These are phyloP conservation scores for Candida albicans DNA, from an alignment of 1,139 yeast species.

Conservation along the genomic window DNA sequence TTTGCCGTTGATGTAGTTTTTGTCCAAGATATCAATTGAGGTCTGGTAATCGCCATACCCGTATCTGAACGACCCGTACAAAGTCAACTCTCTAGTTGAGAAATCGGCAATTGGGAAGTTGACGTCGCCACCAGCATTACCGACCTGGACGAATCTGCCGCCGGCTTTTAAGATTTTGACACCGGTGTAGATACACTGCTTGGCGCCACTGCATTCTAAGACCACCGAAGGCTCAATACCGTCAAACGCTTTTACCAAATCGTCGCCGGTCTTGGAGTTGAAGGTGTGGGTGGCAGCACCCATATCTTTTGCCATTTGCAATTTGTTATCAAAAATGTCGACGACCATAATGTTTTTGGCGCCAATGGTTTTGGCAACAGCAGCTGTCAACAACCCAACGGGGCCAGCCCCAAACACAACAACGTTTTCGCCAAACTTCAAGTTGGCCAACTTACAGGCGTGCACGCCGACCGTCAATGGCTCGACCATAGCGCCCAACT, in stretches of 20 bases:
- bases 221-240: constrained; percentile 58
- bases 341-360: constrained; percentile 68
- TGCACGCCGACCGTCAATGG: constrained; percentile 88
- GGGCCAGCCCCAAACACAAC: constrained; percentile 94
- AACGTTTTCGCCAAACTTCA: constrained; percentile 70
- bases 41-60: constrained; percentile 75
- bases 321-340: constrained; percentile 61
- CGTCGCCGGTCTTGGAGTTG: constrained; percentile 52
- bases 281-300: constrained; percentile 61
- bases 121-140: constrained; percentile 68
- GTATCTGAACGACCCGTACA: constrained; percentile 82
- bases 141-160: constrained; percentile 73
- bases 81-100: constrained; percentile 65
- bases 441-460: constrained; percentile 68
- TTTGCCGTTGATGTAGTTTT: constrained; percentile 61
- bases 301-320: constrained; percentile 56
- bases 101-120: constrained; percentile 74
- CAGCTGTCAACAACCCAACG: constrained; percentile 79
- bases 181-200: constrained; percentile 65
- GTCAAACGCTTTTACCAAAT: constrained; percentile 38
- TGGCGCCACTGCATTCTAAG: constrained; percentile 75
- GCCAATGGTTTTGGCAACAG: constrained; percentile 80
- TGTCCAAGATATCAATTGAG: constrained; percentile 64
- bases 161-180: constrained; percentile 58
- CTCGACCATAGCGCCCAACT: constrained; percentile 87